These are phyloP conservation scores for Tetracladium setigerum DNA, from an alignment of 495 filamentous ascomycete species.

Conservation along the genomic window DNA sequence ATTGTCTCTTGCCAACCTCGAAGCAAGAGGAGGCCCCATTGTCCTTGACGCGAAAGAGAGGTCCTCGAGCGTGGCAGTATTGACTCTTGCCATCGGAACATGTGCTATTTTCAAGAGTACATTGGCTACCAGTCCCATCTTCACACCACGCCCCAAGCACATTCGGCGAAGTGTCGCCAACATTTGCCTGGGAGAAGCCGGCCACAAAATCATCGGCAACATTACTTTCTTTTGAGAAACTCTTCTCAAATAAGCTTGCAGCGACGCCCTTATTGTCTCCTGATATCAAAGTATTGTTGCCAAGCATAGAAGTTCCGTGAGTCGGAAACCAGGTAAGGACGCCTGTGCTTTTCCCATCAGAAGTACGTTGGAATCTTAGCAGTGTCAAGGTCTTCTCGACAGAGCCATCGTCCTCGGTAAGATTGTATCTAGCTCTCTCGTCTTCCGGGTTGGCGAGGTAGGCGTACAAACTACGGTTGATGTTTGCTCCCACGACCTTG, in stretches of 20 bases:
- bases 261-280: conserved; percentile 97
- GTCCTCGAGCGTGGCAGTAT: conserved; percentile 78
- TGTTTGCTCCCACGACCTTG: conserved; percentile 74
- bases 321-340: conserved; percentile 90
- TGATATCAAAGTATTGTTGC: conserved; percentile 87
- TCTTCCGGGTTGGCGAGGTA: conserved; percentile 83
- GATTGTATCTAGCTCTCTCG: conserved; percentile 67
- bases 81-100: conserved; percentile 67
- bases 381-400: conserved; percentile 87
- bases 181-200: conserved; percentile 90
- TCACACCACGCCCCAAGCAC: conserved; percentile 79
- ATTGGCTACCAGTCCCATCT: conserved; percentile 62
- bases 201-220: conserved; percentile 69
- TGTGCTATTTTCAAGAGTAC: conserved; percentile 69
- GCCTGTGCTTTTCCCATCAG: conserved; percentile 66
- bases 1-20: conserved; percentile 71
- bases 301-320: conserved; percentile 85
- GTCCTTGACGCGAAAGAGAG: conserved; percentile 64
- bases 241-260: conserved; percentile 77
- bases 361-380: conserved; percentile 67
- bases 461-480: conserved; percentile 83
- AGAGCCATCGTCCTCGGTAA: conserved; percentile 47
- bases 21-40: conserved; percentile 72
- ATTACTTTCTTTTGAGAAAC: conserved; percentile 41
- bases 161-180: conserved; percentile 90